These are phyloP conservation scores for Salix purpurea DNA, from an alignment of 345 rosid genomes.

Conservation along the genomic window DNA sequence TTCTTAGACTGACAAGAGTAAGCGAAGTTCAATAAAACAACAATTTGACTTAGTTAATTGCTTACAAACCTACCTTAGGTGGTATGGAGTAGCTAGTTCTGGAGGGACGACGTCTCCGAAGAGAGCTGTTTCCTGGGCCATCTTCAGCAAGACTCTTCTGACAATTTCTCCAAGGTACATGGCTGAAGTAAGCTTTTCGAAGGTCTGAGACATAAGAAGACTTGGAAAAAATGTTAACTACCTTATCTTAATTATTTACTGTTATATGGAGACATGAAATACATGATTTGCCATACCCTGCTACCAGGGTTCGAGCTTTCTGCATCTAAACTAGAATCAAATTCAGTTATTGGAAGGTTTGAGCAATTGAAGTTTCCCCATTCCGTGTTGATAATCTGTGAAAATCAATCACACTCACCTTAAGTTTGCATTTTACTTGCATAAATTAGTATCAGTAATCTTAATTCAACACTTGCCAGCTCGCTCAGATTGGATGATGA, in stretches of 20 bases:
- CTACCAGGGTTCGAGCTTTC: slow-evolving; percentile 48
- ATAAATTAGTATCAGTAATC: too few relatives aligned
- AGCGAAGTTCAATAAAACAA: too few relatives aligned
- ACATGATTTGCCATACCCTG: slow-evolving; percentile 27
- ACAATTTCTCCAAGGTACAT: slow-evolving; percentile 71
- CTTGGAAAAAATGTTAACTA: not conserved
- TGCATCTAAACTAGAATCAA: slow-evolving; percentile 45
- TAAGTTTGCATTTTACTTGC: too few relatives aligned
- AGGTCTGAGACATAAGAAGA: slow-evolving; percentile 32
- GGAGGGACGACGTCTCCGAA: slow-evolving; percentile 50
- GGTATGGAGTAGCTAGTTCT: slow-evolving; percentile 47
- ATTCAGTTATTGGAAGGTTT: slow-evolving; percentile 51
- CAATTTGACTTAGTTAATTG: too few relatives aligned
- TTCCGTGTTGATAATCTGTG: slow-evolving; percentile 52
- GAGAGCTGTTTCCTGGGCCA: slow-evolving; percentile 54
- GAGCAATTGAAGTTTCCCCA: slow-evolving; percentile 60
- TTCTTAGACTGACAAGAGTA: too few relatives aligned
- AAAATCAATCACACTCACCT: not conserved
- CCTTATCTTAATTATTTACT: too few relatives aligned
- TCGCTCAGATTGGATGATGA: slow-evolving; percentile 33
- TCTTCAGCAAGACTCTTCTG: slow-evolving; percentile 56
- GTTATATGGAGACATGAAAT: not conserved
- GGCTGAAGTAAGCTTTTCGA: slow-evolving; percentile 58
- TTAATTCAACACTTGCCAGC: slow-evolving; percentile 28
- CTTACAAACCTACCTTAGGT: slow-evolving; percentile 37